Base-by-base conservation (phyloP, 1,139 yeast genomes). In the Blastobotrys proliferans region DNA sequence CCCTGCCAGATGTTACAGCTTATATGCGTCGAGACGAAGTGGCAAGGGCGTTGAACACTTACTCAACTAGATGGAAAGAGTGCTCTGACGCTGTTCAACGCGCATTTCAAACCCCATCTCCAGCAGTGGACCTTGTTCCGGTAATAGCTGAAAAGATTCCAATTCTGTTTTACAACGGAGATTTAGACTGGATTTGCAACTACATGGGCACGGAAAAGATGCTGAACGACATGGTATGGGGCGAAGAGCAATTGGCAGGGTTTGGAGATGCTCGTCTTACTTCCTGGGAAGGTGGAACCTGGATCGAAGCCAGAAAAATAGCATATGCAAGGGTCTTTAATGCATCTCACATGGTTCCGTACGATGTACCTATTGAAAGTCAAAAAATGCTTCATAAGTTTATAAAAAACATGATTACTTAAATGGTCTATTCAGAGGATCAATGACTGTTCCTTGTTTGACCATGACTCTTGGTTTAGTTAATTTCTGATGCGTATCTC, bases 321-420 rank as follows among this genome's bases (percentile, higher is more conserved):
- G 83, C 95, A 0, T 83, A 81, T 59, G 76, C 85, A 18, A 77
- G 79, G 50, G 77, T 90, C 2, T 77, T 67, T 57, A 78, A 86
- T 54, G 77, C 95, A 0, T 82, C 94, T 4, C 97, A 90, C 60
- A 92, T 92, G 99, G 95, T 90, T 19, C 95, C 98, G 1, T 83
- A 78, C 55, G 97, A 92, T 58, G 66, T 77, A 43, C 86, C 95
- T 0, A 77, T 73, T 36, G 71, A 76, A 24, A 75, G 90, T 9
- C 70, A 88, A 52, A 87, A 90, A 19, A 67, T 92, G 58, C 46
- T 67, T 6, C 27, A 35, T 13, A 35, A 18, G 11, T 35, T 35
- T 35, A n/a, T 35, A 29, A 22, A 35, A 11, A 10, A 19, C 20
- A 13, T 20, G 16, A 8, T 30, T 40, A 49, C 29, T 50, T 59